Base-by-base conservation (phyloP, 2,329 filamentous ascomycete species). In the Botrytis fragariae region DNA sequence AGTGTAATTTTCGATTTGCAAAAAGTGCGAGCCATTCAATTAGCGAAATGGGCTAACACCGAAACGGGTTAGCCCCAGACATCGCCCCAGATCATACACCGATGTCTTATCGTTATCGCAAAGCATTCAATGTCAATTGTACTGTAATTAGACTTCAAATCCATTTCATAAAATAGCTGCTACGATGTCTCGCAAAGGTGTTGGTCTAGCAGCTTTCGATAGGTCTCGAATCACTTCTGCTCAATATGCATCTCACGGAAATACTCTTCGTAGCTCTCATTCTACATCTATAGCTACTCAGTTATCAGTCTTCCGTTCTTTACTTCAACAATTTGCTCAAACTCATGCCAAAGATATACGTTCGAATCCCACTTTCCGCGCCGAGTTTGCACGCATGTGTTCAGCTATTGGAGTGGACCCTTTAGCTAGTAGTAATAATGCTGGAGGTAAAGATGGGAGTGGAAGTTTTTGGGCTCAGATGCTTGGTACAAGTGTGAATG, bases 321-420 rank as follows among this genome's bases (percentile, higher is more conserved):
- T 98, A 18, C 90, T 99, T 9, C 94, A 98, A 84, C 94, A 97
- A 83, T 99, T 99, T 83, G 94, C 95, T 62, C 88, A 95, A 80
- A 97, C 95, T 68, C 96, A 99, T 86, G 93, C 92, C 78, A 94
- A 95, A 81, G 96, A 97, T 79, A 99, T 99, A 74, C 95, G 95
- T 76, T 97, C 94, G 3, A 95, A 98, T 82, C 96, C 96, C 9
- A 92, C 90, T 14, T 99, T 99, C 83, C 93, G 96, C 75, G 94
- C 95, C 48, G 95, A 99, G 83, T 99, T 99, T 81, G 95, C 96
- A 4, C 94, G 95, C 82, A 99, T 99, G 96, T 99, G 96, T 84
- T 90, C 94, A 79, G 94, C 95, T 75, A 98, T 99, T 77, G 96
- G 96, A 67, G 94, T 99, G 20, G 96, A 99, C 82, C 97, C 96